These are phyloP conservation scores for Akanthomyces uredinophilus DNA, from an alignment of 2,329 filamentous ascomycete species.

Conservation along the genomic window DNA sequence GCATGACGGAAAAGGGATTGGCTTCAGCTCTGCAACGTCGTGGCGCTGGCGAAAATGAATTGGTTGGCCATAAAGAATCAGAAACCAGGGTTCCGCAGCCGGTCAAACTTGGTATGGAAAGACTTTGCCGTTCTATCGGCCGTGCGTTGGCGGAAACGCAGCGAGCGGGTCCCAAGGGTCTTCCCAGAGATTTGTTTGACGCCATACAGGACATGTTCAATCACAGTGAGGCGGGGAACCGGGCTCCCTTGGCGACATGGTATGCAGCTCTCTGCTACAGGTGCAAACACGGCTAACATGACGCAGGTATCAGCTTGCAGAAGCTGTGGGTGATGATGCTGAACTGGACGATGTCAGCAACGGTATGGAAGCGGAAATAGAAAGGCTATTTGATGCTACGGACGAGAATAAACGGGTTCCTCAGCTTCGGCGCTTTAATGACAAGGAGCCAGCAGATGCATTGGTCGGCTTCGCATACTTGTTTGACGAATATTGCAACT, in stretches of 20 bases:
- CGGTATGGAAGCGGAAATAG: conserved; percentile 25
- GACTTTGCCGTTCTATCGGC: conserved; percentile 21
- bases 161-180: conserved; percentile 19
- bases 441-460: conserved; percentile 22
- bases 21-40: neutral
- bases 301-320: conserved; percentile 6
- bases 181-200: conserved; percentile 24
- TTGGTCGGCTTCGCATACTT: conserved; percentile 25
- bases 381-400: conserved; percentile 24
- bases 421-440: conserved; percentile 24
- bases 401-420: conserved; percentile 27
- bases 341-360: conserved; percentile 17
- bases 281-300: neutral
- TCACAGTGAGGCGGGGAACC: conserved; percentile 20
- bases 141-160: neutral
- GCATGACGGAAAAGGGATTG: conserved; percentile 25
- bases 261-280: conserved; percentile 17
- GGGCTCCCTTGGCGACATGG: conserved; percentile 30
- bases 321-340: conserved; percentile 1
- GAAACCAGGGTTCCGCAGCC: conserved; percentile 8
- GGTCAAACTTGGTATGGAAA: conserved; percentile 21
- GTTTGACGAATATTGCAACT: conserved; percentile 24
- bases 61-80: conserved; percentile 17
- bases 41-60: conserved; percentile 3
- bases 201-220: conserved; percentile 23